Evolutionary conservation across 495 filamentous ascomycete species (phyloP).

Genomic region (Penicillium tannophilum): DNA sequence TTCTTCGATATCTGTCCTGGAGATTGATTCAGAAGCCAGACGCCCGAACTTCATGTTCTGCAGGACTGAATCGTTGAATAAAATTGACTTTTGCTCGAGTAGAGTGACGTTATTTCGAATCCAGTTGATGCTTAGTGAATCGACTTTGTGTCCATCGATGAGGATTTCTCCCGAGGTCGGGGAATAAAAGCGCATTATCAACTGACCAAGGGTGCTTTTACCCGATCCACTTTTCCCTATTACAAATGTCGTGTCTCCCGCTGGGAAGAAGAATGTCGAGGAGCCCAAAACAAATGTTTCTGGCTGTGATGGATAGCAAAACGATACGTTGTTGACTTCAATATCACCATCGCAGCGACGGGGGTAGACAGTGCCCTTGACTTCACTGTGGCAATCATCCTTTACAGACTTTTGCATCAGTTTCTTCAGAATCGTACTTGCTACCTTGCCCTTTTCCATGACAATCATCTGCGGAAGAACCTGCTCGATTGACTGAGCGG

Average conservation of each 20-base stretch:
- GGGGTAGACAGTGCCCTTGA: constrained; percentile 29
- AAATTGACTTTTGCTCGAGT: constrained; percentile 77
- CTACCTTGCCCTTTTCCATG: constrained; percentile 77
- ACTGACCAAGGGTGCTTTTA: constrained; percentile 84
- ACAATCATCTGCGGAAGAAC: constrained; percentile 75
- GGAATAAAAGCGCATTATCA: constrained; percentile 77
- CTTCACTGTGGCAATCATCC: constrained; percentile 26
- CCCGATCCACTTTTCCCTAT: constrained; percentile 89
- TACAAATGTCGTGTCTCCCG: constrained; percentile 76
- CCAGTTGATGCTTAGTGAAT: constrained; percentile 68
- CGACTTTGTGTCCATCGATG: constrained; percentile 67
- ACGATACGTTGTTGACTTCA: constrained; percentile 72
- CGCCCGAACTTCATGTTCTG: constrained; percentile 81
- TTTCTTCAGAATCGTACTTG: constrained; percentile 60
- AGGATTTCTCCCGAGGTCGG: constrained; percentile 65
- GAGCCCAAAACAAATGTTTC: constrained; percentile 61
- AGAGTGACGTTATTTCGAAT: constrained; percentile 77
- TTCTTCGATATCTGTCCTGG: constrained; percentile 55
- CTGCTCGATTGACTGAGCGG: constrained; percentile 70
- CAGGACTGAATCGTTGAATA: constrained; percentile 83
- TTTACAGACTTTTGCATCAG: constrained; percentile 36
- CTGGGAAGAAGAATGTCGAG: constrained; percentile 66
- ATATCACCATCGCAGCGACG: constrained; percentile 64
- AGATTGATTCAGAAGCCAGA: constrained; percentile 48
- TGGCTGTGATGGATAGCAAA: constrained; percentile 80